These are phyloP conservation scores for Daldinia grandis DNA, from an alignment of 495 filamentous ascomycete genomes.

Conservation along the genomic window DNA sequence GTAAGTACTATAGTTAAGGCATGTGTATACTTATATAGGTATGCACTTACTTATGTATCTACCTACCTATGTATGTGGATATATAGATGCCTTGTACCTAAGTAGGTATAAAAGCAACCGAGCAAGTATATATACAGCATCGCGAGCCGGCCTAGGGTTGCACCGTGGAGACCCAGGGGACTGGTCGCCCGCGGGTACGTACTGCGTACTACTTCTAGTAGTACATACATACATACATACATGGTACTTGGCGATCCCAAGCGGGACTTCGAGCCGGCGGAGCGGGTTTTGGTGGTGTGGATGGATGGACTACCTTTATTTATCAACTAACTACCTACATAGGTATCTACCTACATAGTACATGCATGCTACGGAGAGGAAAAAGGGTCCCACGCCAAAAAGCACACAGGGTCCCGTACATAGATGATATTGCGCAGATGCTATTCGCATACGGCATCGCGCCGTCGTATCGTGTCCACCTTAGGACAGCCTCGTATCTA, in stretches of 20 bases:
- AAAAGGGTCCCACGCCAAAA: background rate
- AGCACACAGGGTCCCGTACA: no score
- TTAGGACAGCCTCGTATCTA: no score
- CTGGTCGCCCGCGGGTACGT: conserved; percentile 20
- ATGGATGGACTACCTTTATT: no score
- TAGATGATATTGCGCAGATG: no score
- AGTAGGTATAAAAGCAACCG: background rate
- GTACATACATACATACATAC: background rate
- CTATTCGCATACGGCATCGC: no score
- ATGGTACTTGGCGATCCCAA: conserved; percentile 21
- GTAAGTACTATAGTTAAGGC: background rate
- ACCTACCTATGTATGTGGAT: no score
- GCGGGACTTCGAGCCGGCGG: conserved; percentile 43
- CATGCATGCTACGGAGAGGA: background rate
- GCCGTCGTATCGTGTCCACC: no score
- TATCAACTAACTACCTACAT: background rate
- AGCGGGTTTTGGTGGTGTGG: conserved; percentile 13
- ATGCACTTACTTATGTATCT: no score
- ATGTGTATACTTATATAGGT: background rate
- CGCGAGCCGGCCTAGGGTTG: conserved; percentile 11
- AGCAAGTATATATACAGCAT: background rate
- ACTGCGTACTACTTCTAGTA: background rate
- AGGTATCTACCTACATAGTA: background rate
- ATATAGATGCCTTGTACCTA: no score
- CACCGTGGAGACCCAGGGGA: conserved; percentile 39